A percentile compares a stretch with the other conserved stretches of the same genome.
phyloP scores from a whole-genome alignment of 2,329 filamentous ascomycete species.

The Ophiostoma montium region DNA sequence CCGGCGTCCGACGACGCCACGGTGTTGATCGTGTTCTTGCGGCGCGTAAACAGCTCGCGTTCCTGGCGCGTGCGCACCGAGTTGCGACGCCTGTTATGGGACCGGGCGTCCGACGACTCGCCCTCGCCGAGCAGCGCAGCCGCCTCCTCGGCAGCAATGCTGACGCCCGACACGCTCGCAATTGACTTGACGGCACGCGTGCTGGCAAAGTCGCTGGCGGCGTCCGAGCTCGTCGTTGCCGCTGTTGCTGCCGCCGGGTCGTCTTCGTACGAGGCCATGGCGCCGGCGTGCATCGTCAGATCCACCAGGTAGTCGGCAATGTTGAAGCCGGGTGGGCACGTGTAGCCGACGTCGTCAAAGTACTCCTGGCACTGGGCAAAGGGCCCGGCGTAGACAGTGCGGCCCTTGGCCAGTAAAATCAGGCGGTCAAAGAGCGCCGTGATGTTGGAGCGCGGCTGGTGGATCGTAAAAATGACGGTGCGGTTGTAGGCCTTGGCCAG shows the following conservation, averaged over 20 bases:
- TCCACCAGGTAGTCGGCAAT: slow-evolving; percentile 97
- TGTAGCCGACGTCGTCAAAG: slow-evolving; percentile 82
- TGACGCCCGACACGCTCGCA: slow-evolving; percentile 65
- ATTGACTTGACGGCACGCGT: slow-evolving; percentile 82
- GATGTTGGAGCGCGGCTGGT: slow-evolving; percentile 95
- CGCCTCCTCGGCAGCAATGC: slow-evolving; percentile 51
- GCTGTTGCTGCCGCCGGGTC: slow-evolving; percentile 1
- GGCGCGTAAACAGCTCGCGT: slow-evolving; percentile 75
- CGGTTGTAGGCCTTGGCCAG: slow-evolving; percentile 93
- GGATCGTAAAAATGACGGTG: slow-evolving; percentile 96
- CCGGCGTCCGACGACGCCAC: slow-evolving; percentile 46
- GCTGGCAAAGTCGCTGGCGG: slow-evolving; percentile 60
- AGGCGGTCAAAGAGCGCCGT: slow-evolving; percentile 91
- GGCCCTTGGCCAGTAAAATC: slow-evolving; percentile 78
- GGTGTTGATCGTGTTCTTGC: slow-evolving; percentile 50
- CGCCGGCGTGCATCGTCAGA: slow-evolving; percentile 86
- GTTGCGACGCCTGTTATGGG: slow-evolving; percentile 56
- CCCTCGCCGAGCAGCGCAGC: slow-evolving; percentile 26
- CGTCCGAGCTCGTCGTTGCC: slow-evolving; percentile 34
- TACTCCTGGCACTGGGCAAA: slow-evolving; percentile 81
- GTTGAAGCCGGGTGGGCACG: slow-evolving; percentile 93
- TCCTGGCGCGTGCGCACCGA: slow-evolving; percentile 82
- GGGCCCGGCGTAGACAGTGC: slow-evolving; percentile 84
- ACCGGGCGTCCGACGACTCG: slow-evolving; percentile 39
- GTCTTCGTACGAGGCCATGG: slow-evolving; percentile 44